Percentiles rank a stretch among this genome's conserved stretches.
Conservation (phyloP, 108 stramenopile genomes). For the Stephanodiscus triporus region DNA sequence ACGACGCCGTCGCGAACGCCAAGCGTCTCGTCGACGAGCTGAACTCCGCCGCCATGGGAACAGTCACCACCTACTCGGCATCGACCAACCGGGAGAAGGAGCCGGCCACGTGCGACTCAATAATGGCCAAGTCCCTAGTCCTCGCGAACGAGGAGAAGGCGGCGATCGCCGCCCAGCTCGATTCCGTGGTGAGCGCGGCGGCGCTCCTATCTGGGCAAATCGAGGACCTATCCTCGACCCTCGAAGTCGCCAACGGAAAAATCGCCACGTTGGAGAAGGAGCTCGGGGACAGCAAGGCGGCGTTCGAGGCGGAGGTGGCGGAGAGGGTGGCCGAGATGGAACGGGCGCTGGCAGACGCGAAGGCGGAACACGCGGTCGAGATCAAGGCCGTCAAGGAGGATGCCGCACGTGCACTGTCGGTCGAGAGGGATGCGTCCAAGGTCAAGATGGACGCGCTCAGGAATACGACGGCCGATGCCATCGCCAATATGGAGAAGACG, state of each 20-base stretch:
- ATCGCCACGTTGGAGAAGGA: slow-evolving; percentile 19
- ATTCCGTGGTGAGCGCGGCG: slow-evolving; percentile 45
- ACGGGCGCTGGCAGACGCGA: not conserved
- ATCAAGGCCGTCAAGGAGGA: slow-evolving; percentile 12
- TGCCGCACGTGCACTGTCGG: slow-evolving; percentile 13
- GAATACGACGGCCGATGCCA: slow-evolving; percentile 27
- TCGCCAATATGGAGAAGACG: slow-evolving; percentile 22
- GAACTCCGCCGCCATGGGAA: slow-evolving; percentile 47
- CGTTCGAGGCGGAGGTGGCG: not conserved
- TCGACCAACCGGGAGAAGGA: slow-evolving; percentile 40
- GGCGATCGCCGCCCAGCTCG: slow-evolving; percentile 29
- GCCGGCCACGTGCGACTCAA: slow-evolving; percentile 50
- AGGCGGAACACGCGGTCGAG: not conserved
- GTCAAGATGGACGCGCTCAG: slow-evolving; percentile 20
- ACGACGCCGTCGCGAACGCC: slow-evolving; percentile 34
- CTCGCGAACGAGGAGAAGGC: slow-evolving; percentile 57
- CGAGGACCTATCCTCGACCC: slow-evolving; percentile 33
- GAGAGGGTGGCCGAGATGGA: not conserved
- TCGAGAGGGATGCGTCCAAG: slow-evolving; percentile 30
- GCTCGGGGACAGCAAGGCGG: slow-evolving; percentile 13
- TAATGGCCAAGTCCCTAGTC: slow-evolving; percentile 54
- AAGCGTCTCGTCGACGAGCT: slow-evolving; percentile 40
- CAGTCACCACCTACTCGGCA: slow-evolving; percentile 26
- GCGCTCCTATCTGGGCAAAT: slow-evolving; percentile 31
- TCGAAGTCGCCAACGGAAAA: slow-evolving; percentile 21